phyloP scores from a whole-genome alignment of 208 protist genomes.

The Trypanosoma conorhini region DNA sequence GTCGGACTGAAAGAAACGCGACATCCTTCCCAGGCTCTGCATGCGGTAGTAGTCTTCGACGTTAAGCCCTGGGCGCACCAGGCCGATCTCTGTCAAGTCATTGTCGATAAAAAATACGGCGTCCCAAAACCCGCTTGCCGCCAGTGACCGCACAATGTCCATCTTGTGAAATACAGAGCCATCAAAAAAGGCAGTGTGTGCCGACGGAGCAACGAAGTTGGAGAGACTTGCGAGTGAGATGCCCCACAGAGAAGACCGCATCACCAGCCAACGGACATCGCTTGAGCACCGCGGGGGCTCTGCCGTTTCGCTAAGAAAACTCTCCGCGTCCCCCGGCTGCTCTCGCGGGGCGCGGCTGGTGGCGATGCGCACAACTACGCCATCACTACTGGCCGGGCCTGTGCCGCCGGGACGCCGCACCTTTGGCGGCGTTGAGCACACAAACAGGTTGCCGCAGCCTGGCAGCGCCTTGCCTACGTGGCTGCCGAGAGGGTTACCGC shows the following conservation, averaged over 20 bases:
- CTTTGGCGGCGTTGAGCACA: constrained; percentile 26
- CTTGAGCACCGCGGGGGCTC: constrained; percentile 28
- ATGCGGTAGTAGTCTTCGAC: constrained; percentile 54
- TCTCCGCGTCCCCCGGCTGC: constrained; percentile 31
- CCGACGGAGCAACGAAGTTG: constrained; percentile 60
- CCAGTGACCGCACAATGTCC: constrained; percentile 85
- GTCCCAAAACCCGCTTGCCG: constrained; percentile 73
- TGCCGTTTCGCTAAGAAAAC: constrained; percentile 31
- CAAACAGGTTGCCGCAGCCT: constrained; percentile 27
- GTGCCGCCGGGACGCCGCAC: constrained; percentile 22
- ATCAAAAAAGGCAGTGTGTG: constrained; percentile 71
- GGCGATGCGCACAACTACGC: constrained; percentile 56
- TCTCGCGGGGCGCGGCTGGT: constrained; percentile 40
- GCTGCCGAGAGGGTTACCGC: neutral
- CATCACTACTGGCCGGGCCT: neutral
- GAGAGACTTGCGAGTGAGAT: constrained; percentile 72
- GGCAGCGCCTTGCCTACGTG: neutral
- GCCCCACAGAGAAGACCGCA: constrained; percentile 72
- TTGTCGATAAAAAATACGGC: constrained; percentile 88
- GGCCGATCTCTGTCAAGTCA: constrained; percentile 77
- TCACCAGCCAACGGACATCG: constrained; percentile 68
- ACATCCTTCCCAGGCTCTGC: constrained; percentile 33
- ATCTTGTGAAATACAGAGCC: constrained; percentile 76
- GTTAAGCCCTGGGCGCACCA: constrained; percentile 63
- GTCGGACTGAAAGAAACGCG: constrained; percentile 68